These are phyloP conservation scores for Tephrocybe sp. DNA, from an alignment of 768 basidiomycete species.

Conservation along the genomic window DNA sequence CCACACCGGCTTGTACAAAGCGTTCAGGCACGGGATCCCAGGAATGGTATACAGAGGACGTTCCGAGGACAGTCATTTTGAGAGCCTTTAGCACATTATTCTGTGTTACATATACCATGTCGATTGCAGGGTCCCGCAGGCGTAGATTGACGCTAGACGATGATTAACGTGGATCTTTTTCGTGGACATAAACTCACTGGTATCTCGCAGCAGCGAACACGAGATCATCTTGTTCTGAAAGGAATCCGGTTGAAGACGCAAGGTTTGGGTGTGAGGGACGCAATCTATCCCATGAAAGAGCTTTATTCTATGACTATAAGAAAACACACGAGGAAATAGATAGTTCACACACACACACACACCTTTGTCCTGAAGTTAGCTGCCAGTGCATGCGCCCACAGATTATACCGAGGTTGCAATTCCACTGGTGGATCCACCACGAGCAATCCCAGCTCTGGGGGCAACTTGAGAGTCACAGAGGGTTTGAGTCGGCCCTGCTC, in stretches of 20 bases:
- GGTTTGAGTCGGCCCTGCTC: conserved; percentile 12
- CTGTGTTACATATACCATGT: conserved; percentile 44
- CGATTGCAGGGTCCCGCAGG: conserved; percentile 35
- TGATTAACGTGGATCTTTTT: conserved; percentile 2
- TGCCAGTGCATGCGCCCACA: conserved; percentile 22
- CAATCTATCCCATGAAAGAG: conserved; percentile 66
- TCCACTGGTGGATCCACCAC: conserved; percentile 20
- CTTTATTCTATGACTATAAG: conserved; percentile 37
- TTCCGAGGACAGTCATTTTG: conserved; percentile 58
- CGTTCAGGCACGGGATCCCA: conserved; percentile 60
- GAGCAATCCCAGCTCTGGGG: conserved; percentile 29
- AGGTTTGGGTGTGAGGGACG: conserved; percentile 30
- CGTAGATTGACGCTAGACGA: conserved; percentile 47
- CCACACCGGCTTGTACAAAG: conserved; percentile 49
- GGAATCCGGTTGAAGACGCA: conserved; percentile 49
- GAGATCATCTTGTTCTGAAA: conserved; percentile 64
- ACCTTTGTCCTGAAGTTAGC: conserved; percentile 25
- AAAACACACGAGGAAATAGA: background rate
- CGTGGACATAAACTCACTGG: conserved; percentile 42
- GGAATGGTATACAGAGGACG: conserved; percentile 62
- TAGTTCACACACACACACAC: no score
- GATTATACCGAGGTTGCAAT: conserved; percentile 1
- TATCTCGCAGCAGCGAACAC: conserved; percentile 59
- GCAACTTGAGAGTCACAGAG: conserved; percentile 19
- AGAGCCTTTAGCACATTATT: conserved; percentile 53